A percentile compares a stretch with the other conserved stretches of the same genome.
Conservation (phyloP, 257 asterid species). For the Thymus quinquecostatus region DNA sequence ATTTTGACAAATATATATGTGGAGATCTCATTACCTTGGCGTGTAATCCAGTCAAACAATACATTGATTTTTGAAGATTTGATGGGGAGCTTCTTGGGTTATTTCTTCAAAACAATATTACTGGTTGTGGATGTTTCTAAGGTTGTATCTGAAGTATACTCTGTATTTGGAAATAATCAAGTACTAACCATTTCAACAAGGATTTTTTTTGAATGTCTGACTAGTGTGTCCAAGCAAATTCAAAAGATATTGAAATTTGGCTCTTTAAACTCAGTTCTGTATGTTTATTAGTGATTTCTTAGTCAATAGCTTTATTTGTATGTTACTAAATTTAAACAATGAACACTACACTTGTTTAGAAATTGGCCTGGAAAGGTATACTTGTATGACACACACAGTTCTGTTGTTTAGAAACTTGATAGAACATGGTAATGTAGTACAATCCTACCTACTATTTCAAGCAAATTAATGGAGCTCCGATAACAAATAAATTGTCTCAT, state of each 20-base stretch:
- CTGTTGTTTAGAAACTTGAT: conserved; percentile 1
- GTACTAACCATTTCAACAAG: not conserved
- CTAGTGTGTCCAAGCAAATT: not conserved
- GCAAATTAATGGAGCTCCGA: conserved; percentile 3
- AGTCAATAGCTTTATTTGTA: not conserved
- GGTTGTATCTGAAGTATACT: too few species aligned
- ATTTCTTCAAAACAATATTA: too few species aligned
- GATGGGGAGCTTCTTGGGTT: too few species aligned
- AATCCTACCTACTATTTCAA: not conserved
- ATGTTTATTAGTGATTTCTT: not conserved
- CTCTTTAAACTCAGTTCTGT: not conserved
- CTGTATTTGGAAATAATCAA: not conserved
- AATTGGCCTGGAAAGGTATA: not conserved
- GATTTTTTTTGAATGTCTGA: not conserved
- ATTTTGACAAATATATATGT: too few species aligned
- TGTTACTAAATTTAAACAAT: not conserved
- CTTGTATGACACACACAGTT: not conserved
- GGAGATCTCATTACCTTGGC: too few species aligned
- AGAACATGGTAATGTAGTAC: not conserved
- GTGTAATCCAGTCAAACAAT: too few species aligned
- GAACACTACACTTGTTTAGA: not conserved
- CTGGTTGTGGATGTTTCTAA: too few species aligned
- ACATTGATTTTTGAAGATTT: too few species aligned
- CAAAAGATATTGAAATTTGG: not conserved
- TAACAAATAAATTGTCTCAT: not conserved